Evolutionary conservation across 495 filamentous ascomycete genomes (phyloP).

Genomic region (Evernia prunastri): DNA sequence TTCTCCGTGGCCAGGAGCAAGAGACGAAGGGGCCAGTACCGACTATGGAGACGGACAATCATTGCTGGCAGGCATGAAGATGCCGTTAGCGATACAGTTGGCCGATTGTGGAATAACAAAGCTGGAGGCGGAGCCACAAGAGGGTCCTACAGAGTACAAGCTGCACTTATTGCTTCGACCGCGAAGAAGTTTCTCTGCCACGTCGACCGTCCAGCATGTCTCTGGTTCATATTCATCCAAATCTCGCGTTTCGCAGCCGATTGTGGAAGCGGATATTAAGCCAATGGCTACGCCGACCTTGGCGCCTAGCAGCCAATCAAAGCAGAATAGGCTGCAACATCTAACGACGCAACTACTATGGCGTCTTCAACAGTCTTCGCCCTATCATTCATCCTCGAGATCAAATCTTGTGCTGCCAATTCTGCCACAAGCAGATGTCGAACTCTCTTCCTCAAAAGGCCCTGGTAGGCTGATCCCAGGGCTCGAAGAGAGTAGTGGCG

Average conservation of each 20-base stretch:
- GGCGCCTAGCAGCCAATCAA: constrained; percentile 49
- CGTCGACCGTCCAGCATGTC: constrained; percentile 54
- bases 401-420: constrained; percentile 64
- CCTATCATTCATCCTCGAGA: constrained; percentile 73
- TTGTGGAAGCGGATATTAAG: constrained; percentile 2
- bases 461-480: constrained; percentile 65
- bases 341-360: constrained; percentile 92
- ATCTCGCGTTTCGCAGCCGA: constrained; percentile 22
- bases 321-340: constrained; percentile 79
- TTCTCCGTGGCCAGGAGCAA: constrained; percentile 73
- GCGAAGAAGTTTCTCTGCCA: constrained; percentile 61
- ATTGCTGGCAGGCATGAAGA: constrained; percentile 18
- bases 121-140: constrained; percentile 84
- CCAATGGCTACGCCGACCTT: constrained; percentile 29
- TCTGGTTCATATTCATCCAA: constrained; percentile 55
- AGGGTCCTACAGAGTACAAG: constrained; percentile 94
- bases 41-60: not conserved
- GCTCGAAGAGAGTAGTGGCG: constrained; percentile 86
- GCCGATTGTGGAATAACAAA: constrained; percentile 68
- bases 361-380: constrained; percentile 91
- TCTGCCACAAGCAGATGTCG: constrained; percentile 56
- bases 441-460: constrained; percentile 47
- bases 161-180: constrained; percentile 82
- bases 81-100: constrained; percentile 45
- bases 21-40: constrained; percentile 1